Base-by-base conservation (phyloP, 257 asterid genomes). In the Henckelia pumila region DNA sequence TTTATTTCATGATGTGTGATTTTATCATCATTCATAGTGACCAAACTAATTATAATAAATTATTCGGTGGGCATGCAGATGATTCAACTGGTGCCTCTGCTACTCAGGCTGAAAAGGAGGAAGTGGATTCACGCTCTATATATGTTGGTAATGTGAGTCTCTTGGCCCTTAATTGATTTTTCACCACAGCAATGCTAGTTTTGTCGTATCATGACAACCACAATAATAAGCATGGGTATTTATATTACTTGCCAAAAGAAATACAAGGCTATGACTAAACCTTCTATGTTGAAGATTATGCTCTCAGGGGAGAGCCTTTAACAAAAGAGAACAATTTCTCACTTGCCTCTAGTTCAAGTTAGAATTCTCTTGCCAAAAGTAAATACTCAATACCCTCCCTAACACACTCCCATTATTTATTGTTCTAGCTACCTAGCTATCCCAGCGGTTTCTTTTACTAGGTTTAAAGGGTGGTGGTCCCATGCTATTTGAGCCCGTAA, bases 81-180 rank as follows among this genome's bases (percentile, higher is more conserved):
- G 96, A 88, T 75, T 69, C 88, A 66, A 61, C 70, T 59, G 86
- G 79, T 66, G 72, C 78, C 71, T 68, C 93, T 69, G 85, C 79
- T 63, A 76, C 81, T 75, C 91, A 80, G 77, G 88, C 89, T 69
- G 97, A 88, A 61, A 91, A 91, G 85, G 96, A 88, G 76, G 96
- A 86, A 85, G 96, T 82, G 80, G 97, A 88, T 81, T 32, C 86
- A 61, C 91, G 96, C 53, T 91, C 97, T 19, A 85, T 91, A 74
- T 88, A 85, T 80, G 96, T 91, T 68, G 97, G 97, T 28, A 91
- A 91, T 78, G 97, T 91, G 80, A 88, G 97, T 73, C 70, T 75
- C 71, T 57, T 53, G 24, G 22, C 69, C 49, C 17, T 74, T 63
- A 62, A 53, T 61, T 64, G 28, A 25, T 61, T 52, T 26, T 49